Percentiles rank a stretch among this genome's conserved stretches.
These are phyloP conservation scores for Suillus plorans DNA, from an alignment of 768 basidiomycete genomes.

Conservation along the genomic window DNA sequence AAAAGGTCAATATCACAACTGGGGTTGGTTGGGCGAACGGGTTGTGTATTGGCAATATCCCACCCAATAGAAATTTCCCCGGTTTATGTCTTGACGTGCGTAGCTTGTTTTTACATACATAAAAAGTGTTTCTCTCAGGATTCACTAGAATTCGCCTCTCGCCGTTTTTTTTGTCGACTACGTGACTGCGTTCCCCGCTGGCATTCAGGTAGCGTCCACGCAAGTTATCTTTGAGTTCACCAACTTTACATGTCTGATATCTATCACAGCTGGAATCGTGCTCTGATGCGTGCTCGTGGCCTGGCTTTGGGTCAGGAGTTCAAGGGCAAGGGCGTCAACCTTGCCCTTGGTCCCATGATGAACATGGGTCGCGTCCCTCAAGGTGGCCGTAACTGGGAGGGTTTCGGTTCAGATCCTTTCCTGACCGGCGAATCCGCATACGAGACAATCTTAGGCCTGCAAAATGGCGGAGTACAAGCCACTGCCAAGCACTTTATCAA, in stretches of 20 bases:
- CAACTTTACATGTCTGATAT: conserved; percentile 25
- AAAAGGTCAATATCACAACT: conserved; percentile 27
- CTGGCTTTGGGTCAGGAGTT: conserved; percentile 66
- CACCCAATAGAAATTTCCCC: conserved; percentile 43
- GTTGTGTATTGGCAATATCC: conserved; percentile 66
- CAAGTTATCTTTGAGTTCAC: conserved; percentile 33
- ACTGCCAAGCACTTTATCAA: conserved; percentile 77
- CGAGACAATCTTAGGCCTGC: conserved; percentile 78
- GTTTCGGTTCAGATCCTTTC: conserved; percentile 84
- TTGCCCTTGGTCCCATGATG: conserved; percentile 61
- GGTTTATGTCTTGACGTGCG: conserved; percentile 63
- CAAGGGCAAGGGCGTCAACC: conserved; percentile 61
- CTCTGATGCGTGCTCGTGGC: conserved; percentile 63
- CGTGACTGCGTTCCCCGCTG: conserved; percentile 52
- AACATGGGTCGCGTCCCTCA: conserved; percentile 70
- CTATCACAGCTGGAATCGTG: conserved; percentile 51
- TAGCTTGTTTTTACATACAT: neutral
- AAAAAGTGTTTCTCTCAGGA: neutral
- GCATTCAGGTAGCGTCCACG: conserved; percentile 50
- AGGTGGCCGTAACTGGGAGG: conserved; percentile 87
- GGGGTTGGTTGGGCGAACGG: conserved; percentile 36
- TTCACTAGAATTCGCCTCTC: conserved; percentile 30
- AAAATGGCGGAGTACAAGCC: conserved; percentile 71
- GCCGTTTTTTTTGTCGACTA: conserved; percentile 42
- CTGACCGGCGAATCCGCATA: conserved; percentile 70